Base-by-base conservation (phyloP, 1,284 basidiomycete genomes). In the Kwoniella shivajii region DNA sequence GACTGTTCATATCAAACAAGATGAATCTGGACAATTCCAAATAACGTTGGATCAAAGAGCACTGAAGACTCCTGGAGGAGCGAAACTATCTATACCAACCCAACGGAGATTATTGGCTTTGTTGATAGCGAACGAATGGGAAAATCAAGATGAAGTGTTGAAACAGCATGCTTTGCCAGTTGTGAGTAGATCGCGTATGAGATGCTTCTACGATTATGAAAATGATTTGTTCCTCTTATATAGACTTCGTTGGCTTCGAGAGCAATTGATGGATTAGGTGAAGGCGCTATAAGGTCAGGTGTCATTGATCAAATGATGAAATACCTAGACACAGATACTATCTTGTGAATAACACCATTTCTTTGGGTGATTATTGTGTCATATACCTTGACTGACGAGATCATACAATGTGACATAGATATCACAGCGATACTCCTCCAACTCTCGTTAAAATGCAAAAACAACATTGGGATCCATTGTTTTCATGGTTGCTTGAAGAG, bases 251-350 rank as follows among this genome's bases (percentile, higher is more conserved):
- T 99, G 29, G 87, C 86, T 6, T 88, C 92, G 16, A 81, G 95
- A 67, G 94, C 94, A 7, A 85, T 98, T 50, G 96, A 99, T 74
- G 84, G 85, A 0, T 81, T 96, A 64, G 71, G 78, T 7, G 84
- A 88, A 42, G 78, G 82, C 39, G 66, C 74, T 27, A 85, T 84
- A 14, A 81, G 87, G 6, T 72, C 76, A n/a, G 83, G 88, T 51
- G 88, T 95, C 27, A 83, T 85, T 30, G 82, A 83, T n/a, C 82
- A 86, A 20, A 76, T 99, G 43, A 74, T 97, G 49, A 84, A 86
- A 61, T 99, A 98, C 77, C 79, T 99, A 33, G 89, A 97, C 65
- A 98, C 95, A 2, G 96, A 99, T 74, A 94, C 96, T 0, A 86
- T 99, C 58, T 93, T 91, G 93, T 93, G 64, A 56, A 83, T 49